These are phyloP conservation scores for Apocynum venetum DNA, from an alignment of 257 asterid species.

Conservation along the genomic window DNA sequence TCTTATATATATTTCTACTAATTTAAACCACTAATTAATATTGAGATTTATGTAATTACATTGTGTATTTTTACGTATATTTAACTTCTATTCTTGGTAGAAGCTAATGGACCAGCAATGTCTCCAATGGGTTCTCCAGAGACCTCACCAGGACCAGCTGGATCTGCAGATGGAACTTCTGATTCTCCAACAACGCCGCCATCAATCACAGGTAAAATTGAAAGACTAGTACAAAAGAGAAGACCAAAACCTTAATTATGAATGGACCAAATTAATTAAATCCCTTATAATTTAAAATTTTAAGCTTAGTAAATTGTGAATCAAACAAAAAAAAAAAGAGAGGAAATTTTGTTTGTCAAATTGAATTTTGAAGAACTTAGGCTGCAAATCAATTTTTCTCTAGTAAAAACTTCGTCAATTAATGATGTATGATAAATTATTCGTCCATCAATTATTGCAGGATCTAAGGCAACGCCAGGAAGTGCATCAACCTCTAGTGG, in stretches of 20 bases:
- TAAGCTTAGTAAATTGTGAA: too few relatives aligned
- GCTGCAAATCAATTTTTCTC: too few relatives aligned
- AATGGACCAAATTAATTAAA: background rate
- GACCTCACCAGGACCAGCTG: conserved; percentile 45
- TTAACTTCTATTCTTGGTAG: conserved; percentile 23
- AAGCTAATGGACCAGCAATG: conserved; percentile 57
- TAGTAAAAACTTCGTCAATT: too few relatives aligned
- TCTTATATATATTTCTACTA: too few relatives aligned
- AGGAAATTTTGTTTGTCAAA: too few relatives aligned
- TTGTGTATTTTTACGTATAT: background rate
- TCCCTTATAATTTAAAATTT: too few relatives aligned
- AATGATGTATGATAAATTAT: background rate
- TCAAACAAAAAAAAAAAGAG: too few relatives aligned
- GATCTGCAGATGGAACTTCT: conserved; percentile 27
- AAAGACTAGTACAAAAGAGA: background rate
- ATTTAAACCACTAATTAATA: too few relatives aligned
- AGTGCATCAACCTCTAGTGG: conserved; percentile 33
- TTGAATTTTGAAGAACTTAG: too few relatives aligned
- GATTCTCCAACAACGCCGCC: conserved; percentile 31
- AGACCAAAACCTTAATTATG: too few relatives aligned
- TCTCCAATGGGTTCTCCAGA: conserved; percentile 64
- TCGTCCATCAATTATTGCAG: conserved; percentile 19
- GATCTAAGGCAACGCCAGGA: conserved; percentile 39
- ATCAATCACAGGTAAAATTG: conserved; percentile 37
- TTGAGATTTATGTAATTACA: background rate